Base-by-base conservation (phyloP, 148 eudicot genomes). In the Vaccinium corymbosum region DNA sequence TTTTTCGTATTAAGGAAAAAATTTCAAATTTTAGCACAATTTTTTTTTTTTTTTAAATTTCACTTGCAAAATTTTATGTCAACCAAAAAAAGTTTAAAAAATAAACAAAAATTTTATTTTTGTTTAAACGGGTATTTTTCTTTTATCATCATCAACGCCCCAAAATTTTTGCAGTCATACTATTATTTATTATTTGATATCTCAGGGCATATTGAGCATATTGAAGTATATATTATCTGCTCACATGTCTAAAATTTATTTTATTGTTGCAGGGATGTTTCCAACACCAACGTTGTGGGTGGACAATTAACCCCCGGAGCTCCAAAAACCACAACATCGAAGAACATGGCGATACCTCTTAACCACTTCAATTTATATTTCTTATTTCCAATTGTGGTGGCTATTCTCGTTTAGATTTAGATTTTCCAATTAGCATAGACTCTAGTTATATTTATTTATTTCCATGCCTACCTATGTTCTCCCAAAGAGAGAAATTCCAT, bases 281-380 rank as follows among this genome's bases (percentile, higher is more conserved):
- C 91, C 19, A 86, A 80, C 89, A 94, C 93, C 90, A 85, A 92
- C 1, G 35, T 32, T 57, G 71, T 94, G 86, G 91, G 94, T 72
- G 98, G 95, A 87, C 85, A 19, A 19, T 6, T 93, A 52, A 92
- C 91, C 83, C 98, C 98, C 68, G 88, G 94, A 50, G 82, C 89
- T 10, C 35, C 35, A 32, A 94, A 93, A 57, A 88, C 93, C 86
- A 91, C 92, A 61, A 20, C 72, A n/a, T 22, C 11, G 38, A 68
- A 68, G 73, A 68, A 68, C 73, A 68, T 68, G 38, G 73, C 38
- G 0, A 12, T 35, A 68, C 38, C 6, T 27, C 14, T 11, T 27
- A 35, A 35, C 29, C 35, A 32, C 42, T 4, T 15, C 48, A 35
- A 72, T 4, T 35, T 72, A 27, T 6, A 32, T 72, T 72, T 68